phyloP scores from a whole-genome alignment of 192 early-diverging fungal genomes.

The Physocladia obscura region DNA sequence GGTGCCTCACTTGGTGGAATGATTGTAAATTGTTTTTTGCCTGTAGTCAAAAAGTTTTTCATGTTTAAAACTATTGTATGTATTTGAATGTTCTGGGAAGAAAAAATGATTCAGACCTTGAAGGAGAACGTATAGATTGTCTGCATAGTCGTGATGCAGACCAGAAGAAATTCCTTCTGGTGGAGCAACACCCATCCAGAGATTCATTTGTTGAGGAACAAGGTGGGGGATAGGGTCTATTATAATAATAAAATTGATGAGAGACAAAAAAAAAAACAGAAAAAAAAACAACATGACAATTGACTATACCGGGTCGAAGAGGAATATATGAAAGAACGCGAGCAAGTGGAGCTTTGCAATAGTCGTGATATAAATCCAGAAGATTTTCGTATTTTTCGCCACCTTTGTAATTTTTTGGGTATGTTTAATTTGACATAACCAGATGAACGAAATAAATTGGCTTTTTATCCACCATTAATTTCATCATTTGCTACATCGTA shows the following conservation, averaged over 20 bases:
- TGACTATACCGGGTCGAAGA: constrained; percentile 19
- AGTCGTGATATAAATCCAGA: constrained; percentile 13
- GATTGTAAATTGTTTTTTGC: not conserved
- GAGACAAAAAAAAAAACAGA: not conserved
- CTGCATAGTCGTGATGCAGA: constrained; percentile 46
- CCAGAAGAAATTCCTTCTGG: constrained; percentile 33
- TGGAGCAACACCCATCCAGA: constrained; percentile 38
- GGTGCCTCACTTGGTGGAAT: constrained; percentile 13
- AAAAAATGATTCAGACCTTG: constrained; percentile 31
- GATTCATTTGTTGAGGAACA: constrained; percentile 44
- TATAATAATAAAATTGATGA: not conserved
- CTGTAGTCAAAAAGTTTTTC: not conserved
- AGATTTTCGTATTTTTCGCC: constrained; percentile 2
- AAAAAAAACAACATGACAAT: constrained; percentile 26
- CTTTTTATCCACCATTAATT: not conserved
- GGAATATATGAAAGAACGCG: constrained; percentile 30
- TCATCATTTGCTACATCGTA: not conserved
- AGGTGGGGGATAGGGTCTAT: not conserved
- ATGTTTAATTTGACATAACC: too few relatives aligned
- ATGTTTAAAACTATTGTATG: not conserved
- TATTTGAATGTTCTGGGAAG: constrained; percentile 31
- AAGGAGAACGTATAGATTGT: constrained; percentile 42
- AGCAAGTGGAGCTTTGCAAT: constrained; percentile 30
- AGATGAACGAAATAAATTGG: too few relatives aligned
- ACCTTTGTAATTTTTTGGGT: not conserved